A percentile compares a stretch with the other conserved stretches of the same genome.
Evolutionary conservation across 768 basidiomycete genomes (phyloP).

Genomic region (Lepiota venenata): DNA sequence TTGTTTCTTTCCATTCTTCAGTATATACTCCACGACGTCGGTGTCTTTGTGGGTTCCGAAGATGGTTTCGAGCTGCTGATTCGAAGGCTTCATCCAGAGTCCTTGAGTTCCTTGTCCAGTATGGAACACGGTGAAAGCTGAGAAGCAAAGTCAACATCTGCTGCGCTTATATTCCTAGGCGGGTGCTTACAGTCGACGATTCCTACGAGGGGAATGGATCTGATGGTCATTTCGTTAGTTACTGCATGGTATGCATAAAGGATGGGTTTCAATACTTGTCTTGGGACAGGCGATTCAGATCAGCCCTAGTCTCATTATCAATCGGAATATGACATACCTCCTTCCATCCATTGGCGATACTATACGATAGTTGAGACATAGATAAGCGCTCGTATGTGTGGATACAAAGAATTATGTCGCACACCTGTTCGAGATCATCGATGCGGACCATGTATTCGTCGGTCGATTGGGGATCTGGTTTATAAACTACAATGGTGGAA

Average conservation of each 20-base stretch:
- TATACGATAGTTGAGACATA: constrained; percentile 24
- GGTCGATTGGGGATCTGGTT: constrained; percentile 67
- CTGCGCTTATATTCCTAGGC: not conserved
- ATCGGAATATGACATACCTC: constrained; percentile 49
- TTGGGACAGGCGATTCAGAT: constrained; percentile 23
- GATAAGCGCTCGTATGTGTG: not conserved
- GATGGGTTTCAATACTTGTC: constrained; percentile 57
- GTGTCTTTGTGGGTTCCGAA: constrained; percentile 66
- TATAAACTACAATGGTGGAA: constrained; percentile 74
- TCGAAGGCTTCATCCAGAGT: constrained; percentile 68
- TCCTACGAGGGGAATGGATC: constrained; percentile 65
- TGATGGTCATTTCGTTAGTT: constrained; percentile 23
- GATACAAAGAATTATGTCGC: constrained; percentile 14
- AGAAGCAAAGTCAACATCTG: not conserved
- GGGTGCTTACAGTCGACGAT: constrained; percentile 77
- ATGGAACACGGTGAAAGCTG: constrained; percentile 71
- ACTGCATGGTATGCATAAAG: constrained; percentile 2
- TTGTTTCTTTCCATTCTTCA: constrained; percentile 64
- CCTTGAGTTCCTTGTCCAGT: constrained; percentile 78
- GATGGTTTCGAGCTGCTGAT: constrained; percentile 74
- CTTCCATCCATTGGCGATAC: constrained; percentile 78
- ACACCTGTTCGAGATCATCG: constrained; percentile 61
- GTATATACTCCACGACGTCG: constrained; percentile 57
- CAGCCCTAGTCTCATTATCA: constrained; percentile 15
- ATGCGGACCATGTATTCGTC: constrained; percentile 75